A percentile compares a stretch with the other conserved stretches of the same genome.
These are phyloP conservation scores for Neurospora cerealis DNA, from an alignment of 495 filamentous ascomycete species.

Conservation along the genomic window DNA sequence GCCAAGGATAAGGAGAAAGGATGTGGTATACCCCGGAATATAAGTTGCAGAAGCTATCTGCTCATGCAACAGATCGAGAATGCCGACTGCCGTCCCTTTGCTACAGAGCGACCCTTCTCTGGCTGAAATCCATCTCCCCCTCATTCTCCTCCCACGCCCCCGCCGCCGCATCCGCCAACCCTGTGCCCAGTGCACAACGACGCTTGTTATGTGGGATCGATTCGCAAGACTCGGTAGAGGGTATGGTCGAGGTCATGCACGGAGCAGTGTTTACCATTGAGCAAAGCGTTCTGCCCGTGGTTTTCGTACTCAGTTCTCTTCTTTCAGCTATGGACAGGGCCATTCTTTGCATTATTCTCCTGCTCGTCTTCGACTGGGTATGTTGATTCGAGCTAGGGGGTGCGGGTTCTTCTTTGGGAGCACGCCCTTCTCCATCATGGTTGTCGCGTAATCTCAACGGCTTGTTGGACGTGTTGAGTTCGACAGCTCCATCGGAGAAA, in stretches of 20 bases:
- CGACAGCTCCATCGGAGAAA: background rate
- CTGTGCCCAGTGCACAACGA: background rate
- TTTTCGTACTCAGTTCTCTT: background rate
- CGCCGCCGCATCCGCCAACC: background rate
- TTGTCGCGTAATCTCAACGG: background rate
- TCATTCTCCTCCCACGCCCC: background rate
- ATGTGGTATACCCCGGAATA: too few relatives aligned
- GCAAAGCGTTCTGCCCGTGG: background rate
- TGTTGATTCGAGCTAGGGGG: background rate
- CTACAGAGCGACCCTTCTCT: background rate
- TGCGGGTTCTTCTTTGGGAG: background rate
- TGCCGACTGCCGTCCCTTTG: background rate
- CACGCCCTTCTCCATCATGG: background rate
- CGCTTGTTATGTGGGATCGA: background rate
- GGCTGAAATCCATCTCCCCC: background rate
- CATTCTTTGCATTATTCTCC: background rate
- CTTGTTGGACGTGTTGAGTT: background rate
- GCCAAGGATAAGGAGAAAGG: too few relatives aligned
- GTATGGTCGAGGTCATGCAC: background rate
- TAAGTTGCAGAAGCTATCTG: too few relatives aligned
- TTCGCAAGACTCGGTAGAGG: background rate
- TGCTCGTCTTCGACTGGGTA: background rate
- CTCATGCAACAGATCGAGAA: too few relatives aligned
- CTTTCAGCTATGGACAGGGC: fast-evolving
- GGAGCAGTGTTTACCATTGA: background rate